A percentile compares a stretch with the other conserved stretches of the same genome.
Evolutionary conservation across 2,329 filamentous ascomycete genomes (phyloP).

Genomic region (Beauveria sp.): DNA sequence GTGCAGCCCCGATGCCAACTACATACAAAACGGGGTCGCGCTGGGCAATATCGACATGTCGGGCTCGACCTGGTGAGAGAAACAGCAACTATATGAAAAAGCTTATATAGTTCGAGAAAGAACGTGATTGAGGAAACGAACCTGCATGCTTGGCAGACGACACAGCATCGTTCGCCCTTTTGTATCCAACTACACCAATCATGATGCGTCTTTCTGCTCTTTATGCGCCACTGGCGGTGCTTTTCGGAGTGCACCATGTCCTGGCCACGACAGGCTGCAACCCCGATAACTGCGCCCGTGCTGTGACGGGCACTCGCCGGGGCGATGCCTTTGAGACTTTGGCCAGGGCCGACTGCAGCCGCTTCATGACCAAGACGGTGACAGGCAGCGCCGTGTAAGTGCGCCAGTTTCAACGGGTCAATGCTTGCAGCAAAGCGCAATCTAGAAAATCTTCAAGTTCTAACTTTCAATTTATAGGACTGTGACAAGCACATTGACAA

Average conservation of each 20-base stretch:
- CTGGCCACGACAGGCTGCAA: not conserved
- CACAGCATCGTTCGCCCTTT: not conserved
- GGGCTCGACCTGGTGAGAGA: not conserved
- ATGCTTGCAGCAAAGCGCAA: not conserved
- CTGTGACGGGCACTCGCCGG: constrained; percentile 10
- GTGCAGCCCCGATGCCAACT: not conserved
- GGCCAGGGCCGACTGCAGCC: constrained; percentile 1
- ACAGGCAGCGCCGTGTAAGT: constrained; percentile 3
- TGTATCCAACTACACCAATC: not conserved
- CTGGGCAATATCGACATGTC: not conserved
- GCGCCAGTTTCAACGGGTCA: not conserved
- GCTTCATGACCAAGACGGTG: constrained; percentile 8
- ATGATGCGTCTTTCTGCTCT: not conserved
- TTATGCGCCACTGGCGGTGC: not conserved
- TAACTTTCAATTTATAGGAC: not conserved
- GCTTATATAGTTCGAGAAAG: not conserved
- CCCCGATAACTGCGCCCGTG: constrained; percentile 8
- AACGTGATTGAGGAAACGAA: not conserved
- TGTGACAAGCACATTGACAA: not conserved
- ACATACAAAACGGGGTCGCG: not conserved
- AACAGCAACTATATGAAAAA: not conserved
- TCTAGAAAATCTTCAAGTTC: not conserved
- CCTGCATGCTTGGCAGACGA: not conserved
- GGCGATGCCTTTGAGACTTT: not conserved
- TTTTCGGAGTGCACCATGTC: not conserved